Percentiles rank a stretch among this genome's conserved stretches.
Conservation (phyloP, 495 filamentous ascomycete genomes). For the Aspergillus panamensis region DNA sequence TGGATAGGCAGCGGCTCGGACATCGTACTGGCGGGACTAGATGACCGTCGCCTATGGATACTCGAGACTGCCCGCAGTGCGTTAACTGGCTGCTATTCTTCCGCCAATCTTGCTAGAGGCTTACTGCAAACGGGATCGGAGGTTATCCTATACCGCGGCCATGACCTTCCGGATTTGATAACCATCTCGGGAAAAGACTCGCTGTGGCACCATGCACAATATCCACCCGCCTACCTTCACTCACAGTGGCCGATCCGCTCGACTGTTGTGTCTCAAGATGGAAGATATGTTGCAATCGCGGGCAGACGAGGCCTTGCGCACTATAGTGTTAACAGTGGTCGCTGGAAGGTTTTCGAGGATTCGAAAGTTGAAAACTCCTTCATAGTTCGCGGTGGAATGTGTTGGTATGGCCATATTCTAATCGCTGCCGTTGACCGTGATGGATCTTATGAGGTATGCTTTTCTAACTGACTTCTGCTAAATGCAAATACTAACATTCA, state of each 20-base stretch:
- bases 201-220: constrained; percentile 87
- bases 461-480: neutral
- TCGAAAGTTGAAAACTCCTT: constrained; percentile 81
- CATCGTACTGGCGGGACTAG: constrained; percentile 64
- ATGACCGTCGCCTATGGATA: constrained; percentile 77
- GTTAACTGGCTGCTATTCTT: constrained; percentile 82
- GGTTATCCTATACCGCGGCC: constrained; percentile 87
- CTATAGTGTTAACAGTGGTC: constrained; percentile 89
- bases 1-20: constrained; percentile 90
- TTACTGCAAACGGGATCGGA: constrained; percentile 83
- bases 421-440: constrained; percentile 90
- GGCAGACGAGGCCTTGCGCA: constrained; percentile 90
- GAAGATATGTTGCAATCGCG: constrained; percentile 90
- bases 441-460: constrained; percentile 67
- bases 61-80: constrained; percentile 91
- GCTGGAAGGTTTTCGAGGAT: constrained; percentile 93
- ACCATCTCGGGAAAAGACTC: constrained; percentile 90
- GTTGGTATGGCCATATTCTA: constrained; percentile 95
- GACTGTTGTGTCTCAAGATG: constrained; percentile 82
- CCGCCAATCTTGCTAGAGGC: constrained; percentile 82
- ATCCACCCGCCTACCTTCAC: constrained; percentile 78
- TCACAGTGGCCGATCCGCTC: constrained; percentile 90
- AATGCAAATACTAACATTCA: constrained; percentile 12
- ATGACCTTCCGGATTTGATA: constrained; percentile 83
- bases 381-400: constrained; percentile 91